A percentile compares a stretch with the other conserved stretches of the same genome.
Evolutionary conservation across 148 eudicot genomes (phyloP).

Genomic region (Arctostaphylos glauca): DNA sequence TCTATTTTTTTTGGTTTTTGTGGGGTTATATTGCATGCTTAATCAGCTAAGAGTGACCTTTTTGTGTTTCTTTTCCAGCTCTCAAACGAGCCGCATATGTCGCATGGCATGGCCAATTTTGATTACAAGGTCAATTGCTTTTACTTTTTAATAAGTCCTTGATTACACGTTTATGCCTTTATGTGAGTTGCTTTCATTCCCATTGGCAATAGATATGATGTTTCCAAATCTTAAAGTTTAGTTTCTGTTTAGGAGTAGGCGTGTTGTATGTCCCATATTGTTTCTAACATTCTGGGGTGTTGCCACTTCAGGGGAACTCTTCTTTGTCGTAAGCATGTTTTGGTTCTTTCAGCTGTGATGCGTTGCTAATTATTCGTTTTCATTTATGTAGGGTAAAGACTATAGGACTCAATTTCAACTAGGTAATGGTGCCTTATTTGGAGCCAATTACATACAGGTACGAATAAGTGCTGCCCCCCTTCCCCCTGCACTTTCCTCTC

Average conservation of each 20-base stretch:
- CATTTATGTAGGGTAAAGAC: constrained; percentile 57
- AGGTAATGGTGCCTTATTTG: constrained; percentile 72
- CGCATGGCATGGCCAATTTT: constrained; percentile 66
- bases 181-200: not conserved
- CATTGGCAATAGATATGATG: not conserved
- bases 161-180: not conserved
- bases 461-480: not conserved
- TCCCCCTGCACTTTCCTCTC: not conserved
- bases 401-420: constrained; percentile 75
- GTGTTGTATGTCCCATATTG: not conserved
- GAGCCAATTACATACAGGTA: constrained; percentile 91
- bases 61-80: constrained; percentile 49
- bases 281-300: not conserved
- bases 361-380: not conserved
- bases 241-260: constrained; percentile 6
- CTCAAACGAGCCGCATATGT: constrained; percentile 80
- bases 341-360: not conserved
- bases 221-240: not conserved
- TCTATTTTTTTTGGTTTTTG: not conserved
- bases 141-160: not conserved
- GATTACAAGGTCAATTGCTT: constrained; percentile 64
- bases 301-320: not conserved
- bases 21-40: not conserved
- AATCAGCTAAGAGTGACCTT: not conserved
- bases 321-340: not conserved